These are phyloP conservation scores for Plasmodiophora brassicae DNA, from an alignment of 208 protist genomes.

Conservation along the genomic window DNA sequence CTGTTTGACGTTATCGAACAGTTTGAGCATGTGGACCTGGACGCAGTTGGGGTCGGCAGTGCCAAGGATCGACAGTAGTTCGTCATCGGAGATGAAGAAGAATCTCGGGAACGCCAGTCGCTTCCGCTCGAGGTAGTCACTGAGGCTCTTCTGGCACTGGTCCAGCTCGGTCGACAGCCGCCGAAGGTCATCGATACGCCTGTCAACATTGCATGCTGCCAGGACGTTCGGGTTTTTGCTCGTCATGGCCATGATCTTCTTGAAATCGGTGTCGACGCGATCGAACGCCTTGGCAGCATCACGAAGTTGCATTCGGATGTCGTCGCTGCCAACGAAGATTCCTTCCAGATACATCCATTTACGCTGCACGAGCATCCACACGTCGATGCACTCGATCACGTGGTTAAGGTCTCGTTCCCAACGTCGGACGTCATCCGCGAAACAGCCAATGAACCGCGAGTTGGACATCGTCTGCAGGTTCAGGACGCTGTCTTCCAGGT, in stretches of 20 bases:
- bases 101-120: constrained; percentile 94
- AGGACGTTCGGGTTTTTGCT: constrained; percentile 79
- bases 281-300: constrained; percentile 92
- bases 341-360: constrained; percentile 99
- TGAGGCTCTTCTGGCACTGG: constrained; percentile 93
- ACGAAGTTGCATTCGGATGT: constrained; percentile 94
- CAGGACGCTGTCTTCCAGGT: constrained; percentile 95
- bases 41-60: constrained; percentile 81
- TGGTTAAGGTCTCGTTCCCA: constrained; percentile 90
- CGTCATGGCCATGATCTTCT: constrained; percentile 89
- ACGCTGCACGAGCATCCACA: constrained; percentile 94
- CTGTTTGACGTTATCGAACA: constrained; percentile 92
- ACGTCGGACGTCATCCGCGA: constrained; percentile 83
- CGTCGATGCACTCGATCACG: constrained; percentile 89
- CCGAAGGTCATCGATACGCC: constrained; percentile 81
- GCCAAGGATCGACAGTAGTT: constrained; percentile 94
- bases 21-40: constrained; percentile 96
- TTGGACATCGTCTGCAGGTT: constrained; percentile 91
- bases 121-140: constrained; percentile 96
- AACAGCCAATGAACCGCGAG: constrained; percentile 89
- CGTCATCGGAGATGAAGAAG: constrained; percentile 98
- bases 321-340: constrained; percentile 96
- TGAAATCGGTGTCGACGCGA: constrained; percentile 89
- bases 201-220: constrained; percentile 77
- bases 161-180: constrained; percentile 85